Evolutionary conservation across 257 asterid species (phyloP), one percentile per base, ranked within the genome.

Genomic region (Solanum lycopersicoides): DNA sequence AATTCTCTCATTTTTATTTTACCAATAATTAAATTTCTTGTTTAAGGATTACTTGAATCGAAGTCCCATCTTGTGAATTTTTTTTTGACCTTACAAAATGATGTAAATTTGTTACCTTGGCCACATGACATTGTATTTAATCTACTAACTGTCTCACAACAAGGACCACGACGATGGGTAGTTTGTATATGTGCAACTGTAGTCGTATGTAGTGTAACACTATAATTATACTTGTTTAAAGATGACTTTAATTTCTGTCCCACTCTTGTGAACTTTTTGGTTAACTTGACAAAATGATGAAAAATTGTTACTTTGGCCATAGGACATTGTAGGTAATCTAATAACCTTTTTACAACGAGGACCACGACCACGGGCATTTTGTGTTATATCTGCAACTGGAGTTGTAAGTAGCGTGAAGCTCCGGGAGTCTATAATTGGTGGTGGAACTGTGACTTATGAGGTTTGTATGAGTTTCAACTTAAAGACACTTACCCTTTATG

Each of bases 371-470:
- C 5, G 4, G n/a, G 25, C 4, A 18, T 0, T 56, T 20, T 56
- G 12, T 56, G 20, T 18, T 56, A 7, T 56, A 56, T 56, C n/a
- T 56, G 25, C 65, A 18, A 20, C n/a, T 56, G n/a, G 12, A 56
- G 12, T 56, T 9, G 9, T 20, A 56, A 3, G n/a, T 56, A 56
- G n/a, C 20, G 65, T 56, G 65, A 56, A 56, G 65, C n/a, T 56
- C 9, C 2, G 12, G 4, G 65, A 56, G 88, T 93, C 97, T 65
- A 91, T 95, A 82, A 93, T 89, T 92, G 88, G 95, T 28, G 94
- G 96, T 85, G 99, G 98, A 86, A 91, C 94, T 35, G 95, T 95
- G 83, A 92, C 98, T 9, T 93, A 95, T 88, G 99, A 95, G 98
- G 99, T 95, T 32, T 83, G 94, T 90, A 30, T 72, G 53, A 45